phyloP scores from a whole-genome alignment of 257 asterid species.

The Solanum phureja region DNA sequence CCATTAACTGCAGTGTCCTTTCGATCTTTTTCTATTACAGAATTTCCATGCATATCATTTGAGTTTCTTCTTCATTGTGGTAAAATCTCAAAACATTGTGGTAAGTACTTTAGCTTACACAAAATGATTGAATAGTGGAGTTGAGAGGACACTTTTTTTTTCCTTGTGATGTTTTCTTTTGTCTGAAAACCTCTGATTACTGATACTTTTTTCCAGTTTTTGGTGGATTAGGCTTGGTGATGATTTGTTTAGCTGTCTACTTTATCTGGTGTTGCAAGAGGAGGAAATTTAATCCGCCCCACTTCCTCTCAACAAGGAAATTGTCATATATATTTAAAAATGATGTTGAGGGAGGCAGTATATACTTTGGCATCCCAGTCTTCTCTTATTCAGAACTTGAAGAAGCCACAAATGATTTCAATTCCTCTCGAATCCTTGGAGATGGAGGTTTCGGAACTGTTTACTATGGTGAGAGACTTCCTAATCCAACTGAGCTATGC shows the following conservation, averaged over 20 bases:
- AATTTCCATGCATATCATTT: neutral
- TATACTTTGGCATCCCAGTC: neutral
- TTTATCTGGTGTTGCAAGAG: neutral
- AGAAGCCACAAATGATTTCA: neutral
- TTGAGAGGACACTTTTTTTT: neutral
- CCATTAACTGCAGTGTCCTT: neutral
- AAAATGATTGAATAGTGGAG: neutral
- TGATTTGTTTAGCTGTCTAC: neutral
- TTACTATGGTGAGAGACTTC: neutral
- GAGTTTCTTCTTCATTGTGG: neutral
- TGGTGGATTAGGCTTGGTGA: neutral
- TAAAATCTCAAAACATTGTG: neutral
- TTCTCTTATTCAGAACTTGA: neutral
- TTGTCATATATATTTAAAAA: neutral
- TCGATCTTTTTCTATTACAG: neutral
- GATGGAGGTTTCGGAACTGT: constrained; percentile 7
- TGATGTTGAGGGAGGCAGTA: neutral
- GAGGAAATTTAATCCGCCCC: neutral
- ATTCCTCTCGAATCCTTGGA: neutral
- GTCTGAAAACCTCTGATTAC: neutral
- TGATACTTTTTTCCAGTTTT: neutral
- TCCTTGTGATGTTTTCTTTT: neutral
- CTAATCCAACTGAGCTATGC: neutral
- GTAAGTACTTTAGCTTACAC: neutral
- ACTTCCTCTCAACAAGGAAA: neutral